Conservation (phyloP, 495 filamentous ascomycete species). For the Trichoderma orchidacearum region DNA sequence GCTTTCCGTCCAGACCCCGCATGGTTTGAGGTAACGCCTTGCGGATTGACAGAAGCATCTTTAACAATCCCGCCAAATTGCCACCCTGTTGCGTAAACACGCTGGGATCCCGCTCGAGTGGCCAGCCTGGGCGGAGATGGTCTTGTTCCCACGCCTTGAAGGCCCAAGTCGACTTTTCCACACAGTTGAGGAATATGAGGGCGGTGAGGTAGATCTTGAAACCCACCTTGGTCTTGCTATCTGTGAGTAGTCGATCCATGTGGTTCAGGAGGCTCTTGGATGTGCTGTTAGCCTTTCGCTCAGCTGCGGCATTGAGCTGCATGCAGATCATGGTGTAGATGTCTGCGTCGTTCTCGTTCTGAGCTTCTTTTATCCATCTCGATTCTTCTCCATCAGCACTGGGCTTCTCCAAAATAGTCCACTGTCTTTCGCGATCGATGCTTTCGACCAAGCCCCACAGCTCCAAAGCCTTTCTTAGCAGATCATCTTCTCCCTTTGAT, state of each 20-base stretch:
- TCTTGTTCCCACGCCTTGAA: constrained; percentile 63
- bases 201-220: constrained; percentile 66
- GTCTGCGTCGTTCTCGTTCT: constrained; percentile 19
- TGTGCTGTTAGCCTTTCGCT: constrained; percentile 53
- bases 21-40: constrained; percentile 50
- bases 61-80: constrained; percentile 54
- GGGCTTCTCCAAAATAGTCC: constrained; percentile 40
- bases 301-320: constrained; percentile 61
- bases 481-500: constrained; percentile 41
- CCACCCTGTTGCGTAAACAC: constrained; percentile 59
- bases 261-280: constrained; percentile 59
- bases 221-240: constrained; percentile 49
- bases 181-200: constrained; percentile 61
- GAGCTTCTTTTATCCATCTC: constrained; percentile 22
- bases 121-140: constrained; percentile 45
- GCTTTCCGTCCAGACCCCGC: constrained; percentile 35
- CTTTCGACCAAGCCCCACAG: constrained; percentile 68
- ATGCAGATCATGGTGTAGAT: constrained; percentile 40
- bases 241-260: constrained; percentile 62
- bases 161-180: constrained; percentile 75
- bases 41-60: constrained; percentile 64
- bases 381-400: constrained; percentile 13
- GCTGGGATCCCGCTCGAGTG: constrained; percentile 52
- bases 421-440: constrained; percentile 52
- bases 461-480: constrained; percentile 55